Evolutionary conservation across 352 stramenopile species (phyloP).

Genomic region (Stramenopiles sp.): DNA sequence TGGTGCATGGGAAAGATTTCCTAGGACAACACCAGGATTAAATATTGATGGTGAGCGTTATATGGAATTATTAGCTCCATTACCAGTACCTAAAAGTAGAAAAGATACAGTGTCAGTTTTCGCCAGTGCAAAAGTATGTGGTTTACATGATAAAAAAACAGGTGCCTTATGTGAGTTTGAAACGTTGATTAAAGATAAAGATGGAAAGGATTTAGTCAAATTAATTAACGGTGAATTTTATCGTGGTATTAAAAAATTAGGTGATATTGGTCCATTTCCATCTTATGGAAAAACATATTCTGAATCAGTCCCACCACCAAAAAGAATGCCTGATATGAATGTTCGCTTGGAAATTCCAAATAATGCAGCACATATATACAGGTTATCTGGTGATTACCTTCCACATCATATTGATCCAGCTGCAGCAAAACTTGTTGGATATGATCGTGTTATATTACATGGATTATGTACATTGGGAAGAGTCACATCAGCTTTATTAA

Average conservation of each 20-base stretch:
- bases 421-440: constrained; percentile 44
- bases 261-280: constrained; percentile 42
- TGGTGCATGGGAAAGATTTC: constrained; percentile 55
- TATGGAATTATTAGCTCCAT: background rate
- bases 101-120: background rate
- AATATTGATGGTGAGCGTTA: background rate
- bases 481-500: constrained; percentile 44
- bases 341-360: constrained; percentile 40
- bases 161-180: constrained; percentile 15
- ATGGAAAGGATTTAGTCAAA: constrained; percentile 7
- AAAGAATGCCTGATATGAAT: constrained; percentile 36
- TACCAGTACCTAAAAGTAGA: background rate
- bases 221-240: constrained; percentile 17
- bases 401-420: constrained; percentile 69
- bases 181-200: constrained; percentile 10
- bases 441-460: constrained; percentile 59
- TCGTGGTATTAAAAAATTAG: constrained; percentile 18
- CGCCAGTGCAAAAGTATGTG: background rate
- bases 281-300: constrained; percentile 38
- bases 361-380: constrained; percentile 64
- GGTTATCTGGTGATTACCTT: constrained; percentile 82
- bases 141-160: constrained; percentile 16
- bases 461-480: constrained; percentile 76
- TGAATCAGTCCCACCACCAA: constrained; percentile 43
- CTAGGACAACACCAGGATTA: constrained; percentile 45